A percentile compares a stretch with the other conserved stretches of the same genome.
These are phyloP conservation scores for Solanum ossicruentum DNA, from an alignment of 257 asterid genomes.

Conservation along the genomic window DNA sequence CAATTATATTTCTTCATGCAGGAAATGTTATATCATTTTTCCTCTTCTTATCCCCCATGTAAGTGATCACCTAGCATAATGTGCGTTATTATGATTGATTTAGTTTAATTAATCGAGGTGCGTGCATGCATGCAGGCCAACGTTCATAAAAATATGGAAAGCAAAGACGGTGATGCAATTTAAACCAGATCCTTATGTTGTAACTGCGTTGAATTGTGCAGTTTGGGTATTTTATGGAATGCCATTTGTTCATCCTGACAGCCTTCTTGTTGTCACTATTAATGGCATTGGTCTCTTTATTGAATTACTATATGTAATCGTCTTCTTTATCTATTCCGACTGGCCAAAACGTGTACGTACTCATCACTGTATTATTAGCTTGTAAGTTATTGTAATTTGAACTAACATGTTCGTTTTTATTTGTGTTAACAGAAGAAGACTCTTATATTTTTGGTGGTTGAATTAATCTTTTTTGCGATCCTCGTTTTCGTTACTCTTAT, in stretches of 20 bases:
- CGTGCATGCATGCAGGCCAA: conserved; percentile 32
- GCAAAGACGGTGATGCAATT: conserved; percentile 40
- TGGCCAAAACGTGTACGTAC: conserved; percentile 34
- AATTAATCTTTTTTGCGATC: conserved; percentile 1
- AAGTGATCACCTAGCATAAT: conserved; percentile 1
- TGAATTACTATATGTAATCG: conserved; percentile 16
- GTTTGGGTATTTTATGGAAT: conserved; percentile 67
- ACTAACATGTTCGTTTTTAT: background rate
- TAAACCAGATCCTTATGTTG: conserved; percentile 38
- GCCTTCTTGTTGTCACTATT: conserved; percentile 51
- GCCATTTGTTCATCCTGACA: conserved; percentile 55
- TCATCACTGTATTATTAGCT: background rate
- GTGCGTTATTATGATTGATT: background rate
- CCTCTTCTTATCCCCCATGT: conserved; percentile 53
- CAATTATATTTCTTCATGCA: conserved; percentile 8
- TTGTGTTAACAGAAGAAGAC: conserved; percentile 31
- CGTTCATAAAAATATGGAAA: conserved; percentile 31
- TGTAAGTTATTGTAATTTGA: background rate
- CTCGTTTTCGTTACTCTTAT: conserved; percentile 21
- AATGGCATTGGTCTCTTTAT: conserved; percentile 43
- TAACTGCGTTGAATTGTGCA: conserved; percentile 39
- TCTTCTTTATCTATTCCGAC: conserved; percentile 37
- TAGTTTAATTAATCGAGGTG: background rate
- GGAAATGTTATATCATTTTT: conserved; percentile 48
- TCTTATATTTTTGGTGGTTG: conserved; percentile 12